A percentile compares a stretch with the other conserved stretches of the same genome.
phyloP scores from a whole-genome alignment of 1,284 basidiomycete species.

The Erythrobasidium hasegawianum region DNA sequence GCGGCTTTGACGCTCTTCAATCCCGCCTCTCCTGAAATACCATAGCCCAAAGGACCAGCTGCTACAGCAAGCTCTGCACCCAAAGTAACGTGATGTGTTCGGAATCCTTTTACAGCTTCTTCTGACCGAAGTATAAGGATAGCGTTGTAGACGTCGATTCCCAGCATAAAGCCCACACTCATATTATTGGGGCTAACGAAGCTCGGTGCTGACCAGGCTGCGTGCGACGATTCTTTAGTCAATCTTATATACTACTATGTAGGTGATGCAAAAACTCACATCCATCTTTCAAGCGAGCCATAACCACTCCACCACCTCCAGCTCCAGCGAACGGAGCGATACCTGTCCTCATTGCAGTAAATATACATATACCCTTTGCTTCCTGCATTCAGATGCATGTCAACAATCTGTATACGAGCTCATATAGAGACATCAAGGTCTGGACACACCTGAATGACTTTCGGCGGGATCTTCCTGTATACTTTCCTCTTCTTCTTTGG shows the following conservation, averaged over 20 bases:
- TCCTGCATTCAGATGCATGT: not conserved
- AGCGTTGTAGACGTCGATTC: conserved; percentile 53
- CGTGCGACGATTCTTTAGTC: too few species aligned
- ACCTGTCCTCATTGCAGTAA: conserved; percentile 54
- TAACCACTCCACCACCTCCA: conserved; percentile 53
- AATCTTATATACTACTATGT: too few species aligned
- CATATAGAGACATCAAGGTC: too few species aligned
- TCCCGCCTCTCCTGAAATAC: conserved; percentile 53
- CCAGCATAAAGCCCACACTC: conserved; percentile 51
- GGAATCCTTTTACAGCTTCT: conserved; percentile 54
- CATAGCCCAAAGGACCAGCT: conserved; percentile 55
- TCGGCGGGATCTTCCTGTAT: conserved; percentile 46
- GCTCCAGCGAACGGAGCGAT: conserved; percentile 57
- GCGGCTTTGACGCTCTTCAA: conserved; percentile 46
- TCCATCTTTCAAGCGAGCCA: conserved; percentile 52
- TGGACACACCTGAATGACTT: conserved; percentile 51
- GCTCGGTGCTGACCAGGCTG: conserved; percentile 55
- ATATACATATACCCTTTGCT: conserved; percentile 53
- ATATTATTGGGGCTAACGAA: conserved; percentile 55
- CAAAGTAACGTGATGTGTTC: conserved; percentile 54
- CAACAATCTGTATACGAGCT: not conserved
- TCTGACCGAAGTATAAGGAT: conserved; percentile 48
- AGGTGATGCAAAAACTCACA: too few species aligned
- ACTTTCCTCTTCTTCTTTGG: conserved; percentile 39
- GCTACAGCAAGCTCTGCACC: conserved; percentile 55